phyloP scores from a whole-genome alignment of 2,329 filamentous ascomycete species.

The Celoporthe dispersa region DNA sequence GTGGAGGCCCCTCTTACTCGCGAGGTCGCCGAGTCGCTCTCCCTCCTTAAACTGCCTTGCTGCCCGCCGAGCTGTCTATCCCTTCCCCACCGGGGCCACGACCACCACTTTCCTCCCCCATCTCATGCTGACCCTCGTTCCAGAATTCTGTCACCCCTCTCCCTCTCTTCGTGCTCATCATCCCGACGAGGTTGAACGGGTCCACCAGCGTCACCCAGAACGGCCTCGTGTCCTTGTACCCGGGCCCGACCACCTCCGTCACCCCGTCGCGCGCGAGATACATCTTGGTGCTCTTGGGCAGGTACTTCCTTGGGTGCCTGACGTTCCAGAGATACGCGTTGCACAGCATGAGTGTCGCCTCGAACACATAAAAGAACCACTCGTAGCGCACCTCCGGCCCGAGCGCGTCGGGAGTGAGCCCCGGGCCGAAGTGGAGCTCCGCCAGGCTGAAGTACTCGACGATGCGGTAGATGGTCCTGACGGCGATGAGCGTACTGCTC shows the following conservation, averaged over 20 bases:
- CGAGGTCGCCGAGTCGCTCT: not conserved
- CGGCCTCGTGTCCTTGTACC: conserved; percentile 38
- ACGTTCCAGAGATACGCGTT: conserved; percentile 46
- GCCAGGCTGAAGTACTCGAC: conserved; percentile 50
- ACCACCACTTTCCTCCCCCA: not conserved
- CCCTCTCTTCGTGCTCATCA: conserved; percentile 32
- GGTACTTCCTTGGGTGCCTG: conserved; percentile 43
- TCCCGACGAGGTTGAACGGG: conserved; percentile 36
- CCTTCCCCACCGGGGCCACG: not conserved
- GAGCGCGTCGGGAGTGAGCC: conserved; percentile 34
- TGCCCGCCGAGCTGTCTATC: not conserved
- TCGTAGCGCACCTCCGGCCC: conserved; percentile 47
- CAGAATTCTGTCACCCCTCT: conserved; percentile 34
- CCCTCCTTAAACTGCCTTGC: conserved; percentile 12
- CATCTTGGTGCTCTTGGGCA: conserved; percentile 42
- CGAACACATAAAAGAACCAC: conserved; percentile 52
- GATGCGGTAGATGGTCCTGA: conserved; percentile 54
- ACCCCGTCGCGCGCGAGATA: conserved; percentile 46
- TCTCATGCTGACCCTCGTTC: conserved; percentile 30
- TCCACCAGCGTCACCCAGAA: conserved; percentile 35
- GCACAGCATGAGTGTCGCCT: conserved; percentile 45
- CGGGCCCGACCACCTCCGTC: conserved; percentile 40
- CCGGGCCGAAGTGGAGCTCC: conserved; percentile 39
- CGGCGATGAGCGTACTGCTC: conserved; percentile 49
- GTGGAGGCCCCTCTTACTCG: not conserved